Evolutionary conservation across 2,329 filamentous ascomycete genomes (phyloP).

Genomic region (Fusarium pilosicola): DNA sequence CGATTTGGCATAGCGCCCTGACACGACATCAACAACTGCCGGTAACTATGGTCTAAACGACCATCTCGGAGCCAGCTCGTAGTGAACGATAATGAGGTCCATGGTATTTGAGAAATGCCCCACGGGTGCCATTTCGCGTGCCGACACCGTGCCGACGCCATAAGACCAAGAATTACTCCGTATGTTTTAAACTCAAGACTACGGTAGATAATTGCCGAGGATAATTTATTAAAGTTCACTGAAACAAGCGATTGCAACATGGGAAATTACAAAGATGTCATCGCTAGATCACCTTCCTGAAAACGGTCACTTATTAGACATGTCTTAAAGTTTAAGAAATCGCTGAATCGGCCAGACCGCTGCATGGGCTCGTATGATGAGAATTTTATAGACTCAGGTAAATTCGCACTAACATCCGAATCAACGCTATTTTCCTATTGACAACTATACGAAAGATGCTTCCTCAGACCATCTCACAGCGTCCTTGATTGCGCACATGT

Average conservation of each 20-base stretch:
- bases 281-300: neutral
- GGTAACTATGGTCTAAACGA: too few species aligned
- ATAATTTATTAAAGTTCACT: neutral
- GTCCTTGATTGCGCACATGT: neutral
- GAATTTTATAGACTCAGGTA: neutral
- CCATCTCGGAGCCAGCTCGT: neutral
- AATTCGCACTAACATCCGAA: neutral
- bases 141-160: neutral
- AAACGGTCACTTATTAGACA: neutral
- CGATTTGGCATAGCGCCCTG: neutral
- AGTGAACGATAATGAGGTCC: neutral
- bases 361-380: neutral
- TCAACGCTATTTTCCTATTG: neutral
- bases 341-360: neutral
- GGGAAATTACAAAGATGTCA: neutral
- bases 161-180: too few species aligned
- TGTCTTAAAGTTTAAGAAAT: neutral
- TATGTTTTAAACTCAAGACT: neutral
- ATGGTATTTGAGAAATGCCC: neutral
- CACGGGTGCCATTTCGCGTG: neutral
- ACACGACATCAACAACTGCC: neutral
- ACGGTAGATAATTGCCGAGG: neutral
- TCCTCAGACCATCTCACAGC: neutral
- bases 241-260: neutral
- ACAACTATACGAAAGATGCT: too few species aligned